Conservation (phyloP, 129 eudicot genomes). For the Escallonia herrerae region DNA sequence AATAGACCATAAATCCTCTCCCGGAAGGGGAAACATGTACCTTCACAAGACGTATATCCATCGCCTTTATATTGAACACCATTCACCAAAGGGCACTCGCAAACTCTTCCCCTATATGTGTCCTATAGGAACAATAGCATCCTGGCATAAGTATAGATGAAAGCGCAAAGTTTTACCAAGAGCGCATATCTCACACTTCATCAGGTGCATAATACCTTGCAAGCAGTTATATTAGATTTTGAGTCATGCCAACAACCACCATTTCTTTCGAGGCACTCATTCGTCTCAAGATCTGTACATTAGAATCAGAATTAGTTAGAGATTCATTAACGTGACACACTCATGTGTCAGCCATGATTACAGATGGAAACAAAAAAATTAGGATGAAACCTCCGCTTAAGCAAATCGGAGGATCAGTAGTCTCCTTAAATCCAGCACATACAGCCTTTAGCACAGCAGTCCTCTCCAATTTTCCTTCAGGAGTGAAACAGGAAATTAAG, state of each 20-base stretch:
- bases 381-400: constrained; percentile 55
- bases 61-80: constrained; percentile 92
- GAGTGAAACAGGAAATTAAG: not conserved
- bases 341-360: not conserved
- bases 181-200: not conserved
- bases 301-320: not conserved
- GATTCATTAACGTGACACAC: not conserved
- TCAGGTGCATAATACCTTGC: constrained; percentile 47
- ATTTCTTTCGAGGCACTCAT: constrained; percentile 71
- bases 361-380: not conserved
- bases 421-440: constrained; percentile 90
- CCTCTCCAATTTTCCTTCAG: constrained; percentile 82
- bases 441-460: constrained; percentile 70
- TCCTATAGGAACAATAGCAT: constrained; percentile 37
- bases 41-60: constrained; percentile 80
- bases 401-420: constrained; percentile 85
- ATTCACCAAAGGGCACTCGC: constrained; percentile 72
- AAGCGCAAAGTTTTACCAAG: not conserved
- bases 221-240: constrained; percentile 59
- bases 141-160: not conserved
- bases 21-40: constrained; percentile 23
- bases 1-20: not conserved
- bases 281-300: constrained; percentile 73
- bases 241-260: constrained; percentile 93
- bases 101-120: constrained; percentile 88